Evolutionary conservation across 768 basidiomycete species (phyloP).

Genomic region (Suillus variegatus): DNA sequence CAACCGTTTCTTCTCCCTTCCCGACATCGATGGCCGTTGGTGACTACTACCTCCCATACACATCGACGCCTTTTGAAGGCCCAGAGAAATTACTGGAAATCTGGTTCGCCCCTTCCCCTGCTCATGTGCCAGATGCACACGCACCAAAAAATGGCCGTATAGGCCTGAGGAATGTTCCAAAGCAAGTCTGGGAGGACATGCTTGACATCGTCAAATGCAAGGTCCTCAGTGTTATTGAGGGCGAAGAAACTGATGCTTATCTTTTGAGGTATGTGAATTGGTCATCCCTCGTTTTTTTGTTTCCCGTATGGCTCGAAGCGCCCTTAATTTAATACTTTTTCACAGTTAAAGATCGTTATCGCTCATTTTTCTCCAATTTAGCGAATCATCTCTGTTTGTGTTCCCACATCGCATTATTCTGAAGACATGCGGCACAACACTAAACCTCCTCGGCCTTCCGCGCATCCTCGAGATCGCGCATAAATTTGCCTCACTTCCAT

Average conservation of each 20-base stretch:
- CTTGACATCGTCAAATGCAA: slow-evolving; percentile 96
- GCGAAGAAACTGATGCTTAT: slow-evolving; percentile 93
- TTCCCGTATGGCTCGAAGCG: neutral
- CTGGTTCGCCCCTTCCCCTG: slow-evolving; percentile 88
- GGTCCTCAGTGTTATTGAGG: slow-evolving; percentile 87
- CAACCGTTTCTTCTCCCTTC: slow-evolving; percentile 1
- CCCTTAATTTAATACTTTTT: neutral
- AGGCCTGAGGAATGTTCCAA: slow-evolving; percentile 78
- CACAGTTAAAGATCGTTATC: slow-evolving; percentile 5
- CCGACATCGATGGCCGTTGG: slow-evolving; percentile 25
- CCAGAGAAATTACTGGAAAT: slow-evolving; percentile 96
- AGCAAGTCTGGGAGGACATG: slow-evolving; percentile 93
- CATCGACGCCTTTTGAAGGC: slow-evolving; percentile 77
- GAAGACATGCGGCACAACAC: slow-evolving; percentile 98
- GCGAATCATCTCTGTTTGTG: slow-evolving; percentile 97
- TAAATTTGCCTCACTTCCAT: slow-evolving; percentile 59
- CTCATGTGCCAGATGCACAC: slow-evolving; percentile 51
- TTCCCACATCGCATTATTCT: slow-evolving; percentile 94
- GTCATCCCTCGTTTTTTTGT: slow-evolving; percentile 8
- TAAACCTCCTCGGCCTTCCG: slow-evolving; percentile 93
- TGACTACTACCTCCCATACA: slow-evolving; percentile 23
- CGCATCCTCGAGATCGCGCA: slow-evolving; percentile 93
- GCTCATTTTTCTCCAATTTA: slow-evolving; percentile 35
- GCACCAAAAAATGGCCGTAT: slow-evolving; percentile 42
- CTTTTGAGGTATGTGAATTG: slow-evolving; percentile 74